Evolutionary conservation across 1,284 basidiomycete genomes (phyloP).

Genomic region (Ceratobasidium sp.): DNA sequence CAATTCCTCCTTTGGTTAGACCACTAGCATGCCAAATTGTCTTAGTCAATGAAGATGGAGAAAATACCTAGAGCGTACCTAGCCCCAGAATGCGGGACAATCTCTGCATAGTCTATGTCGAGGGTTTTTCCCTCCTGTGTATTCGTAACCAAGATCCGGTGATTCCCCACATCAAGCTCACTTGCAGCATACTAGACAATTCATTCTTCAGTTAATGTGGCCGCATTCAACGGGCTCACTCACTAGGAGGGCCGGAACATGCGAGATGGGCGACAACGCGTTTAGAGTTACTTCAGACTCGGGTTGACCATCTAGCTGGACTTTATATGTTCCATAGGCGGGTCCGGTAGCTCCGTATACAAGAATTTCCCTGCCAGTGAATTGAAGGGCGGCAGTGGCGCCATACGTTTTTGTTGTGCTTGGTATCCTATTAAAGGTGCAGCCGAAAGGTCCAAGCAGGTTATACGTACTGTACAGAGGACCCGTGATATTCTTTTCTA

Average conservation of each 20-base stretch:
- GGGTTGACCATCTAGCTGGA: not conserved
- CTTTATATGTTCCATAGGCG: not conserved
- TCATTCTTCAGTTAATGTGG: not conserved
- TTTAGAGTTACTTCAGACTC: not conserved
- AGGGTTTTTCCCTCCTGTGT: not conserved
- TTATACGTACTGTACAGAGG: not conserved
- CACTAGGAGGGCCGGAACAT: not conserved
- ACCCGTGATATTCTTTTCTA: not conserved
- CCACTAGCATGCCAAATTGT: not conserved
- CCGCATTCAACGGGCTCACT: not conserved
- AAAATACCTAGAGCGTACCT: not conserved
- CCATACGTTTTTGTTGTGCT: not conserved
- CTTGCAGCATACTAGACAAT: slow-evolving; percentile 1
- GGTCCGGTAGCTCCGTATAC: slow-evolving; percentile 1
- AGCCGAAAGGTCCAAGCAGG: not conserved
- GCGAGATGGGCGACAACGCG: not conserved
- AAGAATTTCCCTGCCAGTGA: not conserved
- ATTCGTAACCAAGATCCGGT: not conserved
- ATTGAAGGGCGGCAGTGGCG: not conserved
- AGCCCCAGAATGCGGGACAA: not conserved
- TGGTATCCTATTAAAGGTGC: not conserved
- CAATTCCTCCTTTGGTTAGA: not conserved
- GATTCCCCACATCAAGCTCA: not conserved
- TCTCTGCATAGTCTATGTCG: not conserved
- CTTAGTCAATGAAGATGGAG: not conserved